Evolutionary conservation across 1,139 yeast species (phyloP), one percentile per base, ranked within the genome.

Genomic region (Taphrina wiesneri): DNA sequence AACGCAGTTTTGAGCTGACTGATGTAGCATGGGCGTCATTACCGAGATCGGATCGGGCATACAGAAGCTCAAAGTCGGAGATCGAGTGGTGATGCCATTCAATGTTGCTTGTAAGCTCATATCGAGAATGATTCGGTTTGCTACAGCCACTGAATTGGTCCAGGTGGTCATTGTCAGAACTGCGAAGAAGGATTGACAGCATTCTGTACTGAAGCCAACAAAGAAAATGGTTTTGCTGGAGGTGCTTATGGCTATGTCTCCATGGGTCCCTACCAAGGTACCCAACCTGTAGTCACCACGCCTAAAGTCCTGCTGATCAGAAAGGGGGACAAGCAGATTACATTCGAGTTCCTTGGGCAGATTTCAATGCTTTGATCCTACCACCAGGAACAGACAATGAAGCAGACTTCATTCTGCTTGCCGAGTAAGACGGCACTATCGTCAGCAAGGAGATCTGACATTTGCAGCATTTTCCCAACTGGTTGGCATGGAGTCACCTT

Each of bases 281-380:
- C 56, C 9, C 62, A 30, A n/a, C n/a, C n/a, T n/a, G 34, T 30
- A 30, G 34, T 30, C 9, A 30, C 11, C 34, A 30, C 46, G 15
- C 15, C 46, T 7, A 7, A 46, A 17, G n/a, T 11, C 2, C 15
- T 5, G 15, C 30, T 23, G 17, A 39, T n/a, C 7, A 13, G 43
- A 13, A 45, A 66, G 87, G 87, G 0, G 86, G 83, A 1, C 87
- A 84, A 72, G 86, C 87, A 0, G 86, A 84, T 70, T 84, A 80
- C 70, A 85, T 85, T 15, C 74, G 84, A 17, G 80, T 85, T 19
- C 89, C 89, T 0, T 78, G 75, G 69, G 88, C 88, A 2, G 82
- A 80, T 19, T 47, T 56, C 23, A 66, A 66, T 43, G 53, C 54
- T 21, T 45, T 56, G 23, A 21, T 49, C 30, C 43, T 66, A 6